These are phyloP conservation scores for Aspergillus leporis DNA, from an alignment of 495 filamentous ascomycete genomes.

Conservation along the genomic window DNA sequence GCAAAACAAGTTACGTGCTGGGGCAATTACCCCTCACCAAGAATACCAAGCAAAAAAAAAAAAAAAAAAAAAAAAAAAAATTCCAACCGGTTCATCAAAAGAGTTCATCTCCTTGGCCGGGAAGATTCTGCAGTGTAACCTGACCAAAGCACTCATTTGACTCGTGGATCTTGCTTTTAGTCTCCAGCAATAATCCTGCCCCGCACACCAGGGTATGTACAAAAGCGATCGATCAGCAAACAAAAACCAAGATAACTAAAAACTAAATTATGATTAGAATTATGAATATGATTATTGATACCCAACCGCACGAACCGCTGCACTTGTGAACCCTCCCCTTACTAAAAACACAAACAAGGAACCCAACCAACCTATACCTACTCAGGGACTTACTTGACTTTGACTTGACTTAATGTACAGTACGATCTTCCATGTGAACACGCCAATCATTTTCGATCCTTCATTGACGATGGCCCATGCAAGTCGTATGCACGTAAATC, in stretches of 20 bases:
- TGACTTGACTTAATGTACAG: no score
- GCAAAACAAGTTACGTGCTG: neutral
- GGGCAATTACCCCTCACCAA: neutral
- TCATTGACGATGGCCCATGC: no score
- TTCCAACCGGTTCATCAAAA: neutral
- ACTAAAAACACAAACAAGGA: neutral
- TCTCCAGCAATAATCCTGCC: neutral
- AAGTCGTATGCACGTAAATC: neutral
- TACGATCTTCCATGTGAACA: neutral
- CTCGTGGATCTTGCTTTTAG: neutral
- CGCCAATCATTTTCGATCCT: neutral
- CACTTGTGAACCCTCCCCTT: no score
- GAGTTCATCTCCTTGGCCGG: neutral
- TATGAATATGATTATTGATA: neutral
- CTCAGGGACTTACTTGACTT: neutral
- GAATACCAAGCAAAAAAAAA: neutral
- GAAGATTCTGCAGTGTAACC: slow-evolving; percentile 3
- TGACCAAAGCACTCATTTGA: neutral
- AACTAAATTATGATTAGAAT: neutral
- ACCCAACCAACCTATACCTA: neutral
- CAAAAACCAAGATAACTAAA: neutral
- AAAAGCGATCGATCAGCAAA: neutral
- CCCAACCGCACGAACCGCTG: neutral
- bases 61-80: neutral
- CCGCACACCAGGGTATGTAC: no score